Base-by-base conservation (phyloP, 495 filamentous ascomycete genomes). In the Hyaloscypha finlandica region DNA sequence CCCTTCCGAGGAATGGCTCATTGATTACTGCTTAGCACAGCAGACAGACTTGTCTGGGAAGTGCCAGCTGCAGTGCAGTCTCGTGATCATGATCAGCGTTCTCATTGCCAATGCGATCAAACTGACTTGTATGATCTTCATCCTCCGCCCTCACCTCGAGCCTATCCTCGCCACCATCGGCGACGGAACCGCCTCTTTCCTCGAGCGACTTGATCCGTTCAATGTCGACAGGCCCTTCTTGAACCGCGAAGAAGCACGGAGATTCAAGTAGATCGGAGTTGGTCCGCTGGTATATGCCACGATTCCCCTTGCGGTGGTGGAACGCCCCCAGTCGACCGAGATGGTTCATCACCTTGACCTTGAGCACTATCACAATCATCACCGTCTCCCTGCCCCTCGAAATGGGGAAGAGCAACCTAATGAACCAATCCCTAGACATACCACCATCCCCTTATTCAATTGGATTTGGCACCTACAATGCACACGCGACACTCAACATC, bases 101-200 rank as follows among this genome's bases (percentile, higher is more conserved):
- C 76, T 77, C 61, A 30, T 79, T 1, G 73, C 73, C 25, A 78
- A 80, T 48, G 12, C 72, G 1, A 56, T 78, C 8, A 85, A 85
- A 58, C 69, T 73, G 2, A 25, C 69, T 6, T 75, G 75, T n/a
- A 81, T 82, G 72, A 66, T 73, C 9, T 54, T 75, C 37, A 71
- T 75, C 0, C 67, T 71, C 9, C 6, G 3, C 6, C 58, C 30
- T 12, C 16, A 54, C 71, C 62, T 51, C 52, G 62, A 54, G 52
- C 60, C 12, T 71, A 31, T 52, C 6, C 68, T 87, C 0, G 70
- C 82, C 2, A 86, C 80, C 0, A 61, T 84, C 0, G 85, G 85
- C 11, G 84, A 88, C 70, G 81, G 81, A 8, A 74, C 86, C 14
- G 68, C 74, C 3, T 81, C 80, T 1, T 87, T 85, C 65, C 71